phyloP scores from a whole-genome alignment of 2,329 filamentous ascomycete genomes.

The Aspergillus sp. region DNA sequence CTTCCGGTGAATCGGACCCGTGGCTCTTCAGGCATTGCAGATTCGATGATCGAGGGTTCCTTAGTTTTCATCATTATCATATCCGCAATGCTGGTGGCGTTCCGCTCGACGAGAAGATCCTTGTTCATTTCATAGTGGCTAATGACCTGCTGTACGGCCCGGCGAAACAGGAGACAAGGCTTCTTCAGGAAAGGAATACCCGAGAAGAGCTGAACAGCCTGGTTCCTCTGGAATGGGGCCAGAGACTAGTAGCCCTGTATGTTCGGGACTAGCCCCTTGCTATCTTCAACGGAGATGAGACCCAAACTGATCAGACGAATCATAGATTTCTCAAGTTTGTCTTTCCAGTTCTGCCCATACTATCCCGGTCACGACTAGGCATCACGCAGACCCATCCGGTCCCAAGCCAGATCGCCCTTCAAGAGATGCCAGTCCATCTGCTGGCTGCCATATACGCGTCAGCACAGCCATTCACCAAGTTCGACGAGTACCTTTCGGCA shows the following conservation, averaged over 20 bases:
- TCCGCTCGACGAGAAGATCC: slow-evolving; percentile 25
- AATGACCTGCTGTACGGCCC: slow-evolving; percentile 10
- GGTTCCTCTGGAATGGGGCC: slow-evolving; percentile 10
- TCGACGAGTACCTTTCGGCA: slow-evolving; percentile 21
- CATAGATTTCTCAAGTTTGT: slow-evolving; percentile 20
- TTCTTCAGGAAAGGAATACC: not conserved
- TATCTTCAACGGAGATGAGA: not conserved
- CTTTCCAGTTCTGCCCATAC: slow-evolving; percentile 22
- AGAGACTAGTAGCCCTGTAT: slow-evolving; percentile 15
- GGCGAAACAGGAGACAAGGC: slow-evolving; percentile 10
- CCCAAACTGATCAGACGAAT: not conserved
- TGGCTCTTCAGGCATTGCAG: slow-evolving; percentile 32
- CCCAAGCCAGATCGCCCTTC: slow-evolving; percentile 7
- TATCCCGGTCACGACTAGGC: slow-evolving; percentile 21
- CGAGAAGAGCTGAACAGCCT: slow-evolving; percentile 10
- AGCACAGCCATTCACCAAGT: slow-evolving; percentile 22
- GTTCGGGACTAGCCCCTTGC: too few species aligned
- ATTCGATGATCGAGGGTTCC: slow-evolving; percentile 28
- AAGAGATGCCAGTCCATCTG: slow-evolving; percentile 18
- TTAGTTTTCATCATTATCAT: slow-evolving; percentile 25
- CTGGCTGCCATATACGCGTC: slow-evolving; percentile 28
- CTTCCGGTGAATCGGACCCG: slow-evolving; percentile 31
- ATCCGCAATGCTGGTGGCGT: slow-evolving; percentile 31
- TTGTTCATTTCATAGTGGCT: slow-evolving; percentile 23
- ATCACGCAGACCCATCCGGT: not conserved